These are phyloP conservation scores for Blastobotrys mokoenaii DNA, from an alignment of 805 yeast genomes.

Conservation along the genomic window DNA sequence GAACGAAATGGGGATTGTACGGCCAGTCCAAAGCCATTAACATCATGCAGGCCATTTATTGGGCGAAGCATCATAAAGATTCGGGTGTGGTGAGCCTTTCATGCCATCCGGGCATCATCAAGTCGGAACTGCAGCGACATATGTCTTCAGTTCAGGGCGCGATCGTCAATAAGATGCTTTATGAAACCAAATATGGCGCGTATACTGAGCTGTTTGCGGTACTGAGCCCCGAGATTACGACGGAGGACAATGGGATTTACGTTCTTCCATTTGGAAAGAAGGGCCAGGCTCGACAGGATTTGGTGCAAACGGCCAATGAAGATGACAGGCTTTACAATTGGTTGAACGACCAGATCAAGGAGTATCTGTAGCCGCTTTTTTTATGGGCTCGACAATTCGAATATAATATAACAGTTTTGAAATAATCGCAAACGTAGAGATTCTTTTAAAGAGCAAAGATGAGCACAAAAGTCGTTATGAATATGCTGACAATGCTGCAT, in stretches of 20 bases:
- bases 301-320: constrained; percentile 27
- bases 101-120: constrained; percentile 36
- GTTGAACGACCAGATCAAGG: constrained; percentile 24
- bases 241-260: constrained; percentile 30
- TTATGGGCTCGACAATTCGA: neutral
- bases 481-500: constrained; percentile 77
- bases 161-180: constrained; percentile 6
- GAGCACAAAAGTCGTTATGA: too few species aligned
- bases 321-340: constrained; percentile 30
- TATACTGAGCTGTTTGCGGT: constrained; percentile 38
- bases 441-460: too few species aligned
- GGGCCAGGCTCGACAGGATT: constrained; percentile 32
- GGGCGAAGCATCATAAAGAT: constrained; percentile 29
- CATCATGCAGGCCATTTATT: constrained; percentile 30
- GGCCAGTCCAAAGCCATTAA: constrained; percentile 39
- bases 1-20: constrained; percentile 19
- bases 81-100: constrained; percentile 29
- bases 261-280: constrained; percentile 37
- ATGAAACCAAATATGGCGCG: constrained; percentile 33
- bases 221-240: constrained; percentile 31
- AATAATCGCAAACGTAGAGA: too few species aligned
- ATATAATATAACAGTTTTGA: too few species aligned
- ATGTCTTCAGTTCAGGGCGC: constrained; percentile 1
- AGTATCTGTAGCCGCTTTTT: neutral
- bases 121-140: constrained; percentile 30